Evolutionary conservation across 441 rosid species (phyloP), one percentile per base, ranked within the genome.

Genomic region (Bocquillonia castaneifolia): DNA sequence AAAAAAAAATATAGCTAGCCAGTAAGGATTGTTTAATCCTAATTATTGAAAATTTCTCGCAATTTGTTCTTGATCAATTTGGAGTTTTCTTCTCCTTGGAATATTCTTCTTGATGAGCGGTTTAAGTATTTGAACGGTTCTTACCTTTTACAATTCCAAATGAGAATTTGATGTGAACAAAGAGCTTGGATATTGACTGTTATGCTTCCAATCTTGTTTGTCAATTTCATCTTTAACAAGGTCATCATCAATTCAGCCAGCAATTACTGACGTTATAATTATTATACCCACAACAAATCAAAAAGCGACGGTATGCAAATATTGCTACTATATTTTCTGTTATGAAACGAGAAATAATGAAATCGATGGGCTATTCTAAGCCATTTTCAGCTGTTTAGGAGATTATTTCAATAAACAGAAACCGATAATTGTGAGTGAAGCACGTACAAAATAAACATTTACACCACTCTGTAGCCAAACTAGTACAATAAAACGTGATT

Each of bases 81-180:
- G 66, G 40, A 63, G 31, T 36, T 15, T 18, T 45, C 53, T 9
- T 9, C 39, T 40, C 28, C 14, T 8, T 63, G 39, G 54, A 63
- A 63, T 14, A 17, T 63, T 56, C 54, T 55, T 67, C 54, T 55
- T 67, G 42, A 55, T 56, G 22, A 56, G 36, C 39, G 37, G n/a
- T 29, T 67, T 67, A 20, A 28, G 14, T 7, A 42, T 55, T 67
- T 48, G 66, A 56, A 67, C 12, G 15, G 40, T 57, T 31, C 56
- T 57, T 57, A 3, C 6, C 13, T 47, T 44, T 42, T 57, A 57
- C 34, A 44, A 47, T 52, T 45, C 32, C 56, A 40, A 34, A 67
- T 67, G 14, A 36, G 29, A 29, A 31, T 6, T 51, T 54, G 28
- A 53, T 18, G 52, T n/a, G 2, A 32, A 14, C 32, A 64, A 3